Evolutionary conservation across 2,329 filamentous ascomycete species (phyloP).

Genomic region (Allantophomopsis cytisporea): DNA sequence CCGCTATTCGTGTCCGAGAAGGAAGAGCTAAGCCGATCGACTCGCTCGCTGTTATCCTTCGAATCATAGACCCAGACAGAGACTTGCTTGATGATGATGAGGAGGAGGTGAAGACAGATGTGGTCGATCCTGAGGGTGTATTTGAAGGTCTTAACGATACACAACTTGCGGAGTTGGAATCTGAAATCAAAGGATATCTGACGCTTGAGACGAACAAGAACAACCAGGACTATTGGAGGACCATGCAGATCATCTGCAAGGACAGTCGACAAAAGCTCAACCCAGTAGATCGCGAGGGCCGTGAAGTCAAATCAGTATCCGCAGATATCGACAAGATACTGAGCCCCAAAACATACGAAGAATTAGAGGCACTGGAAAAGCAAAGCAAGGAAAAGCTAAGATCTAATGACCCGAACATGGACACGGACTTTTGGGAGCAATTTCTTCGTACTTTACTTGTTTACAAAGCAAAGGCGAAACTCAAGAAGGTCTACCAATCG

Average conservation of each 20-base stretch:
- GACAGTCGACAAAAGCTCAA: conserved; percentile 58
- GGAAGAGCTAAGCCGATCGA: conserved; percentile 86
- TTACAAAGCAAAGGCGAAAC: conserved; percentile 82
- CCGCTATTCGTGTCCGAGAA: conserved; percentile 84
- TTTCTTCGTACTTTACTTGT: conserved; percentile 71
- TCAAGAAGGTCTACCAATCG: conserved; percentile 64
- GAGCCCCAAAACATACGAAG: conserved; percentile 70
- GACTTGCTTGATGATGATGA: conserved; percentile 76
- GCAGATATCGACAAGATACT: conserved; percentile 82
- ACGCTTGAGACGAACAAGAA: conserved; percentile 64
- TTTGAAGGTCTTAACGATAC: conserved; percentile 57
- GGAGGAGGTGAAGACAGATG: conserved; percentile 53
- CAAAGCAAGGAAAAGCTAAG: conserved; percentile 79
- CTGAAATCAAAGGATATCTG: conserved; percentile 70
- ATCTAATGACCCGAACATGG: conserved; percentile 73
- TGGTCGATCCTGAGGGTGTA: conserved; percentile 70
- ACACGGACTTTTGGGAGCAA: conserved; percentile 96
- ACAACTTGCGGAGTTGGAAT: conserved; percentile 63
- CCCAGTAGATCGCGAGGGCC: conserved; percentile 43
- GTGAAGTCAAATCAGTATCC: conserved; percentile 70
- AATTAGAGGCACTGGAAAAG: conserved; percentile 73
- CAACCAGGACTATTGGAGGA: conserved; percentile 87
- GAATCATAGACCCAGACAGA: conserved; percentile 74
- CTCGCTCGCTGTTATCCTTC: conserved; percentile 80
- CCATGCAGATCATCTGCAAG: conserved; percentile 71